Evolutionary conservation across 345 rosid genomes (phyloP).

Genomic region (Dipteronia sinensis): DNA sequence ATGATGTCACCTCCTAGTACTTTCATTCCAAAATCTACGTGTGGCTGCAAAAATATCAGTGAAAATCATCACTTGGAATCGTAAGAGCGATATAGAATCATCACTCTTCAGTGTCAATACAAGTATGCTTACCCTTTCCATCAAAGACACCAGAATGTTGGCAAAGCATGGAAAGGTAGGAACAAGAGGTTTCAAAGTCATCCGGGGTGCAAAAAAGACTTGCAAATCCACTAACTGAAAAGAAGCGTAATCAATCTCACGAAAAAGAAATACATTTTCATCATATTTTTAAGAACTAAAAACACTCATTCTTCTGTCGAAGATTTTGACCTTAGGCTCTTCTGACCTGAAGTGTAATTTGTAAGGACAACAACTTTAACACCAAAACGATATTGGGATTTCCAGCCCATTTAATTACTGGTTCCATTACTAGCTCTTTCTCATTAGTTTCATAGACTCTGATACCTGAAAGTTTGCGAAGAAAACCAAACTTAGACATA

Average conservation of each 20-base stretch:
- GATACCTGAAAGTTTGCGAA: conserved; percentile 47
- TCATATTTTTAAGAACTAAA: neutral
- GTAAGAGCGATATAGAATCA: neutral
- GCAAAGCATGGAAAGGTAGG: conserved; percentile 83
- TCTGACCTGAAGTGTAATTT: conserved; percentile 64
- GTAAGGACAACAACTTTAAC: conserved; percentile 51
- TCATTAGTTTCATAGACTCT: conserved; percentile 70
- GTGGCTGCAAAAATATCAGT: conserved; percentile 51
- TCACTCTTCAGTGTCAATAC: neutral
- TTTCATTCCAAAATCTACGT: conserved; percentile 72
- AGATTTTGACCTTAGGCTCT: conserved; percentile 5
- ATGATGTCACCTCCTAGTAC: conserved; percentile 80
- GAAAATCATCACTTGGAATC: too few relatives aligned
- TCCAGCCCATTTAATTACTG: conserved; percentile 78
- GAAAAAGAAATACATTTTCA: neutral
- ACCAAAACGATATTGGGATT: conserved; percentile 70
- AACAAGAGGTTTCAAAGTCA: conserved; percentile 71
- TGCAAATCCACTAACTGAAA: conserved; percentile 70
- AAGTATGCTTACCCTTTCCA: conserved; percentile 56
- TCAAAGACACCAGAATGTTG: conserved; percentile 54
- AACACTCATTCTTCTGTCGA: neutral
- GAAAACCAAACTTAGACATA: neutral
- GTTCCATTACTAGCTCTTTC: conserved; percentile 69
- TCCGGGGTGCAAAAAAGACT: conserved; percentile 48
- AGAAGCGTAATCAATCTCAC: conserved; percentile 22